phyloP scores from a whole-genome alignment of 306 rosid species.

The Castanea crenata region DNA sequence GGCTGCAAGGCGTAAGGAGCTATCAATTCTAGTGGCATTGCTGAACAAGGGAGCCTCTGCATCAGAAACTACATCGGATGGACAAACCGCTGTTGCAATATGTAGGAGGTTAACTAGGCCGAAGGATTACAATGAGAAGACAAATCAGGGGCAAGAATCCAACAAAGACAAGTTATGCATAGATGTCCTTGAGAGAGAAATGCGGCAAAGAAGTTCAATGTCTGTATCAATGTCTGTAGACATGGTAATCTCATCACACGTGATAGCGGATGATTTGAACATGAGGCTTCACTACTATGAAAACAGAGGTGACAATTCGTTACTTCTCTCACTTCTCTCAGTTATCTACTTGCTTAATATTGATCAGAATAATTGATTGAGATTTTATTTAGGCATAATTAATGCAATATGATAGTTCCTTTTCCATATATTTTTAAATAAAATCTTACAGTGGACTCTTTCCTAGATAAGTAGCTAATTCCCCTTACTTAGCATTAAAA shows the following conservation, averaged over 20 bases:
- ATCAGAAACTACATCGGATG: slow-evolving; percentile 61
- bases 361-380: background rate
- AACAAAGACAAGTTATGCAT: slow-evolving; percentile 84
- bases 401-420: background rate
- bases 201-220: slow-evolving; percentile 58
- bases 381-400: background rate
- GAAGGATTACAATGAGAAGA: slow-evolving; percentile 58
- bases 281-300: slow-evolving; percentile 68
- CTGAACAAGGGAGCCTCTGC: slow-evolving; percentile 72
- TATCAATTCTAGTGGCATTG: slow-evolving; percentile 61
- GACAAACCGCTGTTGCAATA: slow-evolving; percentile 79
- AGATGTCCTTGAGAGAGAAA: slow-evolving; percentile 76
- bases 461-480: background rate
- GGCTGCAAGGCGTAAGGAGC: slow-evolving; percentile 90
- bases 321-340: background rate
- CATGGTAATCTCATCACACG: slow-evolving; percentile 36
- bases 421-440: background rate
- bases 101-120: slow-evolving; percentile 79
- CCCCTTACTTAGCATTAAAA: background rate
- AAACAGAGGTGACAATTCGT: slow-evolving; percentile 64
- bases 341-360: slow-evolving; percentile 9
- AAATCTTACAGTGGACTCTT: background rate
- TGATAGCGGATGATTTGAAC: slow-evolving; percentile 55
- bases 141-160: slow-evolving; percentile 53
- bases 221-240: slow-evolving; percentile 32